Evolutionary conservation across 495 filamentous ascomycete species (phyloP).

Genomic region (Polyplosphaeria fusca): DNA sequence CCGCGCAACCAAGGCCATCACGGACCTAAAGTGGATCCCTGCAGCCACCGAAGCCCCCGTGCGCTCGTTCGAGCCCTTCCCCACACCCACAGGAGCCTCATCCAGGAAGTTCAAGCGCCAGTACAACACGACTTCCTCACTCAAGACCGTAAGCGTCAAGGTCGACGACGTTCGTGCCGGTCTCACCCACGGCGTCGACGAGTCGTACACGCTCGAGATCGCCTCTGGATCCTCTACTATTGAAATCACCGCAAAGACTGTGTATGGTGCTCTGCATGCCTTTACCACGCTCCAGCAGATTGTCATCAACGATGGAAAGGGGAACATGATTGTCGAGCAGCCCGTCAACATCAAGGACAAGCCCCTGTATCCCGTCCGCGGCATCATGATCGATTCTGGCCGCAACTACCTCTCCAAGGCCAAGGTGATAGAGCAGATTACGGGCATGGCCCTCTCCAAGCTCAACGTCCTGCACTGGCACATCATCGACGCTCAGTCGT

Average conservation of each 20-base stretch:
- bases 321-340: conserved; percentile 43
- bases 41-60: conserved; percentile 52
- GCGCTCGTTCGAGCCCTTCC: conserved; percentile 48
- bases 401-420: conserved; percentile 55
- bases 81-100: conserved; percentile 39
- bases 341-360: conserved; percentile 43
- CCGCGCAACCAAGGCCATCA: conserved; percentile 49
- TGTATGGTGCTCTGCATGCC: conserved; percentile 57
- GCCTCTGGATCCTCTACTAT: conserved; percentile 39
- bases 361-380: conserved; percentile 50
- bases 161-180: conserved; percentile 45
- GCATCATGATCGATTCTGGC: conserved; percentile 56
- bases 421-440: conserved; percentile 55
- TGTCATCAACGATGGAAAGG: conserved; percentile 39
- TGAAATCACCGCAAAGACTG: conserved; percentile 49
- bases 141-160: conserved; percentile 42
- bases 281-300: conserved; percentile 59
- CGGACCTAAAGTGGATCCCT: conserved; percentile 51
- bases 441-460: conserved; percentile 56
- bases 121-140: conserved; percentile 10
- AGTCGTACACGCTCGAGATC: conserved; percentile 56
- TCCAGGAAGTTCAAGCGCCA: conserved; percentile 39
- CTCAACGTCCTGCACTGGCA: conserved; percentile 59
- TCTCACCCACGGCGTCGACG: conserved; percentile 55
- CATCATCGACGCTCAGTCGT: conserved; percentile 55